Base-by-base conservation (phyloP, 2,329 filamentous ascomycete species). In the Colletotrichum chlorophyti region DNA sequence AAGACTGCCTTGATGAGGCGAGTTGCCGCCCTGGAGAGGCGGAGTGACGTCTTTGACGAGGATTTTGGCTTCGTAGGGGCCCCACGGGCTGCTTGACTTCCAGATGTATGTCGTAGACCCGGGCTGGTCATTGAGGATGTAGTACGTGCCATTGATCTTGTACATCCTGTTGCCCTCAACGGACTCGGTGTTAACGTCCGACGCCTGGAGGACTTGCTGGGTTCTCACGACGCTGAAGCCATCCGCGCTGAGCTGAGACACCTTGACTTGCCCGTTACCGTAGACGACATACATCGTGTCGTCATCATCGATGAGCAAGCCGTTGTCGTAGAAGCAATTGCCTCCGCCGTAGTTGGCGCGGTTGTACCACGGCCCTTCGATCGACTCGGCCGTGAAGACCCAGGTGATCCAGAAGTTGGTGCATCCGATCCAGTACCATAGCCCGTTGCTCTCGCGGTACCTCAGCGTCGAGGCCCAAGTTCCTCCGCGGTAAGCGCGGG, bases 201-300 rank as follows among this genome's bases (percentile, higher is more conserved):
- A 69, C 12, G 63, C 70, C 17, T 68, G 69, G 64, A 79, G 81
- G 4, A 86, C 78, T 17, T 71, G 61, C 57, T 82, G 70, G 0
- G 72, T 72, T 38, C 72, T 75, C 10, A 79, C 76, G 46, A 82
- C 68, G 24, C 70, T 73, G 1, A 81, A 68, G 0, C 79, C 81
- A 54, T 85, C 79, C 0, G 68, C 60, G 14, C 76, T 76, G 3
- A 87, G 72, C 64, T 84, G 76, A 1, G 83, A 79, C 1, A 87
- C 76, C 8, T 62, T 70, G 48, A 86, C 76, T 2, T 79, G 72
- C 0, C 69, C 76, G 42, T 74, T 78, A 5, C 82, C 83, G 63
- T 84, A 84, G 0, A 76, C 80, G 0, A 87, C 78, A 48, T 86
- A 87, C 75, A 86, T 82, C 1, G 77, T 81, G 54, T 85, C 83